Percentiles rank a stretch among this genome's conserved stretches.
Evolutionary conservation across 73 alveolate genomes (phyloP).

Genomic region (Symbiodinium pilosum): DNA sequence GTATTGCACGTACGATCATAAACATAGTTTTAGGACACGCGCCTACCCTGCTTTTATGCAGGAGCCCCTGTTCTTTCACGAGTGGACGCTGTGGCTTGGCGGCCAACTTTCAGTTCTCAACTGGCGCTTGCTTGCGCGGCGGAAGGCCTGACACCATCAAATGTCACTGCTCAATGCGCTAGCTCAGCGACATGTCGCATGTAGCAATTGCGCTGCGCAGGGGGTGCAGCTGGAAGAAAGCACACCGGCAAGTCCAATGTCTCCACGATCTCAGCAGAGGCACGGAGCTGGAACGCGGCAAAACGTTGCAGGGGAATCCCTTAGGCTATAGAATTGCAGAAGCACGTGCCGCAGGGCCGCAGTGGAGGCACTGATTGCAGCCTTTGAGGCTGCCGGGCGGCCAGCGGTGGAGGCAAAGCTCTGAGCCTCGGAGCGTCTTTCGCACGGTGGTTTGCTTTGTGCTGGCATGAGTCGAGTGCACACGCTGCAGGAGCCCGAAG

Average conservation of each 20-base stretch:
- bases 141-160: not conserved
- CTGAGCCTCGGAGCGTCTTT: not conserved
- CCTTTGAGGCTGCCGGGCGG: slow-evolving; percentile 67
- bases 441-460: not conserved
- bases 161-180: not conserved
- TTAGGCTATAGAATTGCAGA: too few species aligned
- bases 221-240: not conserved
- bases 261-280: slow-evolving; percentile 84
- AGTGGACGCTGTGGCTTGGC: slow-evolving; percentile 80
- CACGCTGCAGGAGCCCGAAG: not conserved
- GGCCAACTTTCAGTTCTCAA: slow-evolving; percentile 52
- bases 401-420: slow-evolving; percentile 28
- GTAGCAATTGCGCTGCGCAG: not conserved
- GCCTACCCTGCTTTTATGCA: not conserved
- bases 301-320: too few species aligned
- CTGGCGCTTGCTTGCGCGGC: slow-evolving; percentile 80
- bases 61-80: slow-evolving; percentile 85
- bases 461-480: not conserved
- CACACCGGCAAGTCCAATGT: slow-evolving; percentile 11
- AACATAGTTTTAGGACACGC: too few species aligned
- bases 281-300: not conserved
- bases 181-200: not conserved
- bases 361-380: slow-evolving; percentile 32
- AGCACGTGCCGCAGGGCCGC: slow-evolving; percentile 19
- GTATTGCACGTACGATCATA: not conserved